These are phyloP conservation scores for Sporothrix humicola DNA, from an alignment of 2,329 filamentous ascomycete genomes.

Conservation along the genomic window DNA sequence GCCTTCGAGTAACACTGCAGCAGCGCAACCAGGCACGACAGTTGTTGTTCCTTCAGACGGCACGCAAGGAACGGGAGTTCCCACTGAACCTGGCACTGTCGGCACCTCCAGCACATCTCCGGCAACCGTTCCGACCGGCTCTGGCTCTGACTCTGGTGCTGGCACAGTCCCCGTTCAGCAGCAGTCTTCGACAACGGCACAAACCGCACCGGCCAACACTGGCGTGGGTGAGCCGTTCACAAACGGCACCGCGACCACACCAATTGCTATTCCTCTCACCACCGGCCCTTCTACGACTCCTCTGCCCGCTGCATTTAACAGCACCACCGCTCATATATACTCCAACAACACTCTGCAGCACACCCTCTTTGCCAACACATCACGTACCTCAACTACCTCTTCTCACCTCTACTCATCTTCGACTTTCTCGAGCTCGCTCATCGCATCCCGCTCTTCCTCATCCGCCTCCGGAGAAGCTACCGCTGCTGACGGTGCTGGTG, in stretches of 20 bases:
- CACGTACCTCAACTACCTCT: conserved; percentile 38
- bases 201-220: background rate
- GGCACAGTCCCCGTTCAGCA: background rate
- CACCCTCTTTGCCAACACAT: conserved; percentile 41
- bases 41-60: background rate
- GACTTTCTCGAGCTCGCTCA: conserved; percentile 33
- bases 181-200: conserved; percentile 23
- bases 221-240: conserved; percentile 18
- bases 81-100: background rate
- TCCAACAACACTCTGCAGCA: conserved; percentile 31
- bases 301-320: conserved; percentile 7
- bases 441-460: conserved; percentile 30
- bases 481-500: conserved; percentile 37
- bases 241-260: conserved; percentile 20
- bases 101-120: background rate
- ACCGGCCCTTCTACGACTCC: conserved; percentile 25
- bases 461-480: conserved; percentile 31
- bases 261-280: conserved; percentile 25
- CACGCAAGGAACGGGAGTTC: conserved; percentile 1
- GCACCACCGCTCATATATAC: conserved; percentile 15
- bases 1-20: background rate
- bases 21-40: background rate
- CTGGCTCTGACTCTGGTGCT: background rate
- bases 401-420: conserved; percentile 30
- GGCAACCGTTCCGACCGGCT: background rate